Base-by-base conservation (phyloP, 345 rosid genomes). In the Physaria fendleri region DNA sequence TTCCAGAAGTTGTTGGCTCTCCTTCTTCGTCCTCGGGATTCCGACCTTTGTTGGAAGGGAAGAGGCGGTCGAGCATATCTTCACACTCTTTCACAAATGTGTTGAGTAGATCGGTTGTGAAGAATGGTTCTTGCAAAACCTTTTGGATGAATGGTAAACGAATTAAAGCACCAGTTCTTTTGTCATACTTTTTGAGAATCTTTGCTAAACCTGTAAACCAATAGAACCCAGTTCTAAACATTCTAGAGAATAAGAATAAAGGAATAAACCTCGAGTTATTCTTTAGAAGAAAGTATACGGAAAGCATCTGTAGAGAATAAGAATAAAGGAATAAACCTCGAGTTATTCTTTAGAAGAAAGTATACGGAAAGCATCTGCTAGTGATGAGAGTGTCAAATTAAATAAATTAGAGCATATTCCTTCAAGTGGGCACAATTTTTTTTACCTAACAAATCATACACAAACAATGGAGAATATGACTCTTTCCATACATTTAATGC, bases 151-250 rank as follows among this genome's bases (percentile, higher is more conserved):
- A 88, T 23, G 88, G 92, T 74, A 84, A 51, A 28, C 92, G 82
- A 56, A 82, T 76, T 14, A 85, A 75, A 50, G 83, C 79, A 1
- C 96, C 95, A 0, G 83, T 91, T 66, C 88, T 76, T 72, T 91
- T 91, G 69, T 85, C 96, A 4, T 82, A 85, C 73, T 88, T 91
- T 81, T 88, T 91, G 10, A 88, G 65, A 65, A 88, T 74, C 73
- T 91, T 91, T 56, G 80, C 96, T 56, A 88, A 29, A 58, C 96
- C 98, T 91, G 79, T 45, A 52, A 48, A 33, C 55, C 55, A 60
- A 34, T 25, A 17, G 39, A 42, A 50, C 44, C 25, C 44, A 33
- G 43, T 30, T 65, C 24, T 25, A 64, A 5, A 37, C 14, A 34
- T 10, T 58, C n/a, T 23, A 67, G 39, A 3, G 66, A 59, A 51